A percentile compares a stretch with the other conserved stretches of the same genome.
These are phyloP conservation scores for Penicillium sp. DNA, from an alignment of 2,329 filamentous ascomycete species.

Conservation along the genomic window DNA sequence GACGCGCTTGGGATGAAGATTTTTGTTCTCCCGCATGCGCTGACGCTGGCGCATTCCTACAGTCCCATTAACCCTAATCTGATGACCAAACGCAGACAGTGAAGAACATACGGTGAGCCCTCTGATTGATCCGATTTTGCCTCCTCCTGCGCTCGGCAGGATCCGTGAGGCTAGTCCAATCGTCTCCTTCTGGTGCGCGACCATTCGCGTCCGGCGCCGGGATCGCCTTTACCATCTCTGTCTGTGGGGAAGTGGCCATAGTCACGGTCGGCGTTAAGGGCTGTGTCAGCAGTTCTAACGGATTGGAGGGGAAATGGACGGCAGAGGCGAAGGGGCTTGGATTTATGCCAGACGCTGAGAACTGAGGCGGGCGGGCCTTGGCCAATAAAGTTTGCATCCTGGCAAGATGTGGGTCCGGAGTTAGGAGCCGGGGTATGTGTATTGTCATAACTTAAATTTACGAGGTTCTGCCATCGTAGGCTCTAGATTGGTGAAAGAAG, in stretches of 20 bases:
- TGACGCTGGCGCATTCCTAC: constrained; percentile 18
- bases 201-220: constrained; percentile 4
- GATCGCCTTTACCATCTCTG: neutral
- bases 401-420: constrained; percentile 5
- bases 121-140: constrained; percentile 39
- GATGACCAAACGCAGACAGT: too few relatives aligned
- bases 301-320: neutral
- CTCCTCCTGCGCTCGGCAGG: constrained; percentile 33
- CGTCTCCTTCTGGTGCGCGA: constrained; percentile 16
- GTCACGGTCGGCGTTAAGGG: constrained; percentile 8
- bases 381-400: constrained; percentile 10
- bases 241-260: constrained; percentile 14
- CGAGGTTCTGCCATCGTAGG: neutral
- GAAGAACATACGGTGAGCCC: constrained; percentile 31
- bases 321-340: constrained; percentile 4
- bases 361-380: neutral
- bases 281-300: constrained; percentile 7
- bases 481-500: neutral
- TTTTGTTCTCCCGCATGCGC: constrained; percentile 20
- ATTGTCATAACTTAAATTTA: neutral
- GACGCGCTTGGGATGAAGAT: constrained; percentile 21
- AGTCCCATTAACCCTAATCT: neutral
- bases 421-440: constrained; percentile 2
- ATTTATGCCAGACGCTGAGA: constrained; percentile 20
- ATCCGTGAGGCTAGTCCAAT: constrained; percentile 35